These are phyloP conservation scores for Clarireedia paspali DNA, from an alignment of 2,329 filamentous ascomycete genomes.

Conservation along the genomic window DNA sequence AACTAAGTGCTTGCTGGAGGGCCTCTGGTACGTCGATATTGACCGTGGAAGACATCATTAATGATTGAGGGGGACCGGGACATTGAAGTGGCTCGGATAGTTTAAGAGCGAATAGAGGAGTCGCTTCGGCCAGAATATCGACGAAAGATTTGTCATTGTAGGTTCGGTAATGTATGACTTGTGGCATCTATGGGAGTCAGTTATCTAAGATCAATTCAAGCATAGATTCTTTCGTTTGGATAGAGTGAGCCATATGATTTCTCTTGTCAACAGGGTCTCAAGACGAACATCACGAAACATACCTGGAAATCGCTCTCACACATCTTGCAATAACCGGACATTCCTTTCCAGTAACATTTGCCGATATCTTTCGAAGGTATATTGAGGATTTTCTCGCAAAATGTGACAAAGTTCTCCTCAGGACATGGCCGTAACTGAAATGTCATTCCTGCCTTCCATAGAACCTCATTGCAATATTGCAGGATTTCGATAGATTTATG, in stretches of 20 bases:
- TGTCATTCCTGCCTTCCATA: slow-evolving; percentile 10
- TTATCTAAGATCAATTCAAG: no score
- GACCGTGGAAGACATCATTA: neutral
- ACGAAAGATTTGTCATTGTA: slow-evolving; percentile 3
- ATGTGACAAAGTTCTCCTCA: slow-evolving; percentile 1
- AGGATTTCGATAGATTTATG: slow-evolving; percentile 12
- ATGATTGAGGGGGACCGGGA: neutral
- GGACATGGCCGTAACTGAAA: slow-evolving; percentile 1
- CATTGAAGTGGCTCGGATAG: neutral
- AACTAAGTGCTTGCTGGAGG: neutral
- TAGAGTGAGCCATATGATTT: no score
- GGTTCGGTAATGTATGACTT: neutral
- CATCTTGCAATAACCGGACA: slow-evolving; percentile 8
- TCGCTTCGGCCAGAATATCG: neutral
- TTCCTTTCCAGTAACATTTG: slow-evolving; percentile 5
- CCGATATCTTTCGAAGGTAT: neutral
- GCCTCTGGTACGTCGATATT: neutral
- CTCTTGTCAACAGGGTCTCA: no score
- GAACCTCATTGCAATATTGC: slow-evolving; percentile 4
- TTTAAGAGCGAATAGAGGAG: neutral
- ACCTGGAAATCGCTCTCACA: slow-evolving; percentile 7
- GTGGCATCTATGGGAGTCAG: neutral
- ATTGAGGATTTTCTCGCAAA: neutral
- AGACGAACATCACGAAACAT: neutral
- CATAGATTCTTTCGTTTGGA: no score